Evolutionary conservation across 2,329 filamentous ascomycete genomes (phyloP).

Genomic region (Fusarium buharicum): DNA sequence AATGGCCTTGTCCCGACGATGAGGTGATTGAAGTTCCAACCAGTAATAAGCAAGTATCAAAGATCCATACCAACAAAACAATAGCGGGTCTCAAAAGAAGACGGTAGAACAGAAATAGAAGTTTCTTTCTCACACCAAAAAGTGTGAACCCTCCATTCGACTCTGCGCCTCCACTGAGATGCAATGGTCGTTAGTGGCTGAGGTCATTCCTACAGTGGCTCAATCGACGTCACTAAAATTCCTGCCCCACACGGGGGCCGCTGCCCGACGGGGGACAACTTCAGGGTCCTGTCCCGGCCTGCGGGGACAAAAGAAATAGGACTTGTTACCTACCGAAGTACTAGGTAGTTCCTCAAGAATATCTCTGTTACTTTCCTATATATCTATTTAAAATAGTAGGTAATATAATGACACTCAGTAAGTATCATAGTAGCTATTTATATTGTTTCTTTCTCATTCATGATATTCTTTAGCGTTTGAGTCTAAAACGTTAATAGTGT

Average conservation of each 20-base stretch:
- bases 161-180: constrained; percentile 22
- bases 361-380: too few species aligned
- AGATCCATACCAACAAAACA: not conserved
- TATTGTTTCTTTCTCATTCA: too few species aligned
- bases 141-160: not conserved
- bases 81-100: constrained; percentile 16
- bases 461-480: too few species aligned
- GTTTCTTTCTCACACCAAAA: constrained; percentile 3
- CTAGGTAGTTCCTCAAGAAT: too few species aligned
- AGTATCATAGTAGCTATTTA: too few species aligned
- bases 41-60: constrained; percentile 27
- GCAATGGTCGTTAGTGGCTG: constrained; percentile 26
- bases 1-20: constrained; percentile 8
- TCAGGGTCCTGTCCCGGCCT: constrained; percentile 9
- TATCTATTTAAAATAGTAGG: too few species aligned
- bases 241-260: constrained; percentile 3
- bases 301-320: not conserved
- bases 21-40: constrained; percentile 17
- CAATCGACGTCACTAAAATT: constrained; percentile 24
- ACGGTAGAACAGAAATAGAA: constrained; percentile 31
- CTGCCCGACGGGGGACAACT: constrained; percentile 1
- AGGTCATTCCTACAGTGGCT: constrained; percentile 20
- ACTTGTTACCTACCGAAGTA: too few species aligned
- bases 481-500: too few species aligned
- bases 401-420: too few species aligned